phyloP scores from a whole-genome alignment of 75 land plant genomes.

The Pseudotsuga menziesii region DNA sequence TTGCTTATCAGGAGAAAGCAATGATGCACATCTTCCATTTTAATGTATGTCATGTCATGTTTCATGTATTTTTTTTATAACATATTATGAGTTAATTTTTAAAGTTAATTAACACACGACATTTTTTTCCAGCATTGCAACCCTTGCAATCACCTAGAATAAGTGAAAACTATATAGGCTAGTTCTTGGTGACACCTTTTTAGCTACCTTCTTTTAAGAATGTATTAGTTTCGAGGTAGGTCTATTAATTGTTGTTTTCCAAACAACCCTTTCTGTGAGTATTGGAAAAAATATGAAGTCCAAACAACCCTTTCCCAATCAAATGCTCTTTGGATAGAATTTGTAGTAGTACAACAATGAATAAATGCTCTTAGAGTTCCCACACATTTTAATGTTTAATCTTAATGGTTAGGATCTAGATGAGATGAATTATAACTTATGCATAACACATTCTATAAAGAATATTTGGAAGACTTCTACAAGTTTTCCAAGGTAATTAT shows the following conservation, averaged over 20 bases:
- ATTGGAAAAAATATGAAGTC: background rate
- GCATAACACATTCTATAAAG: constrained; percentile 98
- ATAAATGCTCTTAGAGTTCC: background rate
- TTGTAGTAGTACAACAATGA: background rate
- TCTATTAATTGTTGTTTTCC: background rate
- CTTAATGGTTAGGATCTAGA: constrained; percentile 71
- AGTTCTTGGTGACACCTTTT: constrained; percentile 94
- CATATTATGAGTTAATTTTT: too few species aligned
- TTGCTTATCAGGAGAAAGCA: too few species aligned
- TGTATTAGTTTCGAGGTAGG: constrained; percentile 96
- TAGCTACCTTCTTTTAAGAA: constrained; percentile 85
- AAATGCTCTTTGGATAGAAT: background rate
- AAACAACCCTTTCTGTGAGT: background rate
- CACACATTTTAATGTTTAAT: background rate
- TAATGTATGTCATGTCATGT: too few species aligned
- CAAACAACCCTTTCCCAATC: too few species aligned
- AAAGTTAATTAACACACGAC: too few species aligned
- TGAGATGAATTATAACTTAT: constrained; percentile 99
- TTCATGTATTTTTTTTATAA: too few species aligned
- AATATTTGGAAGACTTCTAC: constrained; percentile 96
- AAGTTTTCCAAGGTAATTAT: constrained; percentile 83
- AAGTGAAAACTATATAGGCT: constrained; percentile 96
- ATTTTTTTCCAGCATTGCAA: constrained; percentile 74
- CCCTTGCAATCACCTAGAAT: constrained; percentile 93
- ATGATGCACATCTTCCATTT: too few species aligned